Evolutionary conservation across 192 early-diverging fungal genomes (phyloP), one percentile per base, ranked within the genome.

Genomic region (Mortierella hygrophila): DNA sequence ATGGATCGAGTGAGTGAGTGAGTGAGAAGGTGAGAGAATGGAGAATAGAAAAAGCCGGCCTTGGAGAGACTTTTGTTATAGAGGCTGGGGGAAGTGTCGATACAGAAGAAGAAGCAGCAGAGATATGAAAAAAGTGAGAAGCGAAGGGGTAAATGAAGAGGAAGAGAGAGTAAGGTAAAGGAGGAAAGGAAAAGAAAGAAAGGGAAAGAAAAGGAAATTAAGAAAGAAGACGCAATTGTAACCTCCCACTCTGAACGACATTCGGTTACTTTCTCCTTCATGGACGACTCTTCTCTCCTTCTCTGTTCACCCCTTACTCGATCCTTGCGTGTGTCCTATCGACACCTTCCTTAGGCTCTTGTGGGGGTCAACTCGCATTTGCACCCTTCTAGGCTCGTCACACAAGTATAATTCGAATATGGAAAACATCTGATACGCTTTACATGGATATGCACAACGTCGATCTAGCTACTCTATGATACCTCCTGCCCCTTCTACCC

Each of bases 1-100:
- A 89, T 96, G 94, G 82, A 95, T 89, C 47, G n/a, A n/a, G n/a
- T n/a, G n/a, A n/a, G n/a, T 29, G 21, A 2, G 69, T 11, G 68
- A 60, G 73, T 52, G 26, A 9, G 55, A 72, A 32, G 47, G 26
- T 46, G 73, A 47, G 37, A 68, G 69, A 47, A 70, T 37, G 35
- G 68, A 55, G 76, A 42, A 0, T 32, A 21, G 40, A 70, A 18
- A 29, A 32, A 74, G 76, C 49, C 76, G 72, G 75, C 77, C 40
- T 79, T 26, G 70, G 49, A 20, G 70, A 77, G 79, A 77, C 75
- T 55, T 26, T 1, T 76, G 70, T 77, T 81, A 86, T 63, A 11
- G 57, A 75, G 79, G 83, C 54, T 76, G 42, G 77, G 11, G 49
- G 75, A 49, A 44, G 68, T 75, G 85, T 78, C 49, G 77, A 85